These are phyloP conservation scores for Haplographium delicatum DNA, from an alignment of 495 filamentous ascomycete genomes.

Conservation along the genomic window DNA sequence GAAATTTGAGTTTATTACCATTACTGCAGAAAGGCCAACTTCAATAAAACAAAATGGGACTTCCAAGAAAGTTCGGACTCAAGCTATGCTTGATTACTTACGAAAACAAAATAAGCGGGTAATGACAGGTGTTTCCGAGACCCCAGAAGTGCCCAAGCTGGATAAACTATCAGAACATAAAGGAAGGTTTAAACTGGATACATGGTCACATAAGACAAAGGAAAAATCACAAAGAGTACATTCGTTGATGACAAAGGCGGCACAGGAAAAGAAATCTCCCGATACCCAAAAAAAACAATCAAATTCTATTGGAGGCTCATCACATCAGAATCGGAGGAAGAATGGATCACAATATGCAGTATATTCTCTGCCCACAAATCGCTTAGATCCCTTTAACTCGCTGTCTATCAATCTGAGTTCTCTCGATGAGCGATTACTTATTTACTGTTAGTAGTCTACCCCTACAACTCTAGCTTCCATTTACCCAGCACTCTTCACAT, in stretches of 20 bases:
- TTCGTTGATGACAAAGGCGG: not conserved
- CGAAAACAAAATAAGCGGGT: conserved; percentile 1
- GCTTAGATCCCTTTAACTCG: conserved; percentile 7
- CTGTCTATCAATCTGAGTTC: conserved; percentile 1
- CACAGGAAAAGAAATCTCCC: not conserved
- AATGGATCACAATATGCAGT: too few relatives aligned
- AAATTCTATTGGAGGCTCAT: too few relatives aligned
- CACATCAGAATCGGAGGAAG: too few relatives aligned
- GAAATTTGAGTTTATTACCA: conserved; percentile 12
- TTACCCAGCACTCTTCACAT: too few relatives aligned
- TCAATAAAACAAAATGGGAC: not conserved
- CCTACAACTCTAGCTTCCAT: not conserved
- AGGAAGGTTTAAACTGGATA: conserved; percentile 9
- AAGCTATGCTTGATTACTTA: conserved; percentile 16
- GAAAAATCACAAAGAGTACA: too few relatives aligned
- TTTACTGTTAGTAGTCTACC: conserved; percentile 3
- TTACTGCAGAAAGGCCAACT: not conserved
- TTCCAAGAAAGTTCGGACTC: conserved; percentile 10
- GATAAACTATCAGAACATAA: conserved; percentile 6
- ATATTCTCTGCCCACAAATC: not conserved
- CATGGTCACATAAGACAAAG: conserved; percentile 7
- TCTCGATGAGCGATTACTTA: not conserved
- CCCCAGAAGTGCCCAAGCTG: not conserved
- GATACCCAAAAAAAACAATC: not conserved
- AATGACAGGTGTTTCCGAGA: not conserved